phyloP scores from a whole-genome alignment of 116 monocot genomes.

The Zostera marina region DNA sequence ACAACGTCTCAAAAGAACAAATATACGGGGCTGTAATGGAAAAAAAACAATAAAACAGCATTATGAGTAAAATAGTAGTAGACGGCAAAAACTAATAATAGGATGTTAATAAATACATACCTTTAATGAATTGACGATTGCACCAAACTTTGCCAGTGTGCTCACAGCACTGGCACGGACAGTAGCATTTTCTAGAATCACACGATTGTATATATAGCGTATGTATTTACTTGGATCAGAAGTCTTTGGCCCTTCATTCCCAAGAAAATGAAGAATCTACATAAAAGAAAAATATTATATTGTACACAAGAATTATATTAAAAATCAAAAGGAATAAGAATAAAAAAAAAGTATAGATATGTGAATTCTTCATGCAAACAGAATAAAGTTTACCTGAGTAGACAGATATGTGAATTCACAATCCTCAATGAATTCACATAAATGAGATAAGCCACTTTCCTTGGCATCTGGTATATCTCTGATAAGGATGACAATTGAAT shows the following conservation, averaged over 20 bases:
- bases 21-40: slow-evolving; percentile 75
- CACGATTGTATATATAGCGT: slow-evolving; percentile 92
- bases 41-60: slow-evolving; percentile 3
- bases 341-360: no score
- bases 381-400: slow-evolving; percentile 50
- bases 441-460: slow-evolving; percentile 92
- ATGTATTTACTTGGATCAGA: slow-evolving; percentile 93
- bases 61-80: neutral
- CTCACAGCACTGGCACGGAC: slow-evolving; percentile 95
- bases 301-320: neutral
- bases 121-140: slow-evolving; percentile 82
- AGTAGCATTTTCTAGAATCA: slow-evolving; percentile 97
- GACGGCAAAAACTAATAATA: no score
- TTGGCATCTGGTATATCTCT: slow-evolving; percentile 99
- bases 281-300: neutral
- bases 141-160: slow-evolving; percentile 95
- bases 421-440: slow-evolving; percentile 99
- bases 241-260: slow-evolving; percentile 96
- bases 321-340: neutral
- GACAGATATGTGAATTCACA: slow-evolving; percentile 99
- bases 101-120: slow-evolving; percentile 14
- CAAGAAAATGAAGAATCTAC: slow-evolving; percentile 92
- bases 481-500: slow-evolving; percentile 96
- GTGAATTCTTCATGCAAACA: no score
- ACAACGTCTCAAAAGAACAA: slow-evolving; percentile 92